Evolutionary conservation across 2,329 filamentous ascomycete species (phyloP).

Genomic region (Cercospora nicotianae): DNA sequence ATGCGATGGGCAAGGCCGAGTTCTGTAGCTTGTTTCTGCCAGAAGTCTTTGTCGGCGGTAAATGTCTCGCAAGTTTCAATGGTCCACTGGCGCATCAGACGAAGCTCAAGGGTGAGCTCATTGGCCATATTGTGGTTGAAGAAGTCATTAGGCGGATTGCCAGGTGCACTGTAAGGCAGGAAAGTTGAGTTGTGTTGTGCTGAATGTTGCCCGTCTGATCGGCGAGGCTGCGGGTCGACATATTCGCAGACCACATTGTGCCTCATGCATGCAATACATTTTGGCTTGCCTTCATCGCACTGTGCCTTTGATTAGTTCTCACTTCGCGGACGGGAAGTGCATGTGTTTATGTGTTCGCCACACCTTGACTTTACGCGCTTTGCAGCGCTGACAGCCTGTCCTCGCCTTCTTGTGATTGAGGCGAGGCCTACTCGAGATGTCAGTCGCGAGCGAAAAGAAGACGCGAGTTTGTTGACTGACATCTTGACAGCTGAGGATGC

Average conservation of each 20-base stretch:
- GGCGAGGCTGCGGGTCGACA: conserved; percentile 23
- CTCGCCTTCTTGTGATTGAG: conserved; percentile 29
- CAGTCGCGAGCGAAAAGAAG: not conserved
- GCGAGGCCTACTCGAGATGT: conserved; percentile 23
- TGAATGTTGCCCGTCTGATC: conserved; percentile 11
- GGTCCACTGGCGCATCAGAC: conserved; percentile 34
- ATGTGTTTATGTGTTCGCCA: not conserved
- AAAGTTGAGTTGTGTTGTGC: not conserved
- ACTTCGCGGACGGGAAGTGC: not conserved
- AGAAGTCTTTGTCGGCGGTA: conserved; percentile 30
- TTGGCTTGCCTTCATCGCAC: conserved; percentile 31
- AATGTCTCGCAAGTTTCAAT: conserved; percentile 28
- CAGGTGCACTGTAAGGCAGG: not conserved
- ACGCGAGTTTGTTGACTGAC: not conserved
- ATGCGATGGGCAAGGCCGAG: conserved; percentile 30
- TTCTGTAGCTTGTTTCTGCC: conserved; percentile 30
- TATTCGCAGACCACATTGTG: conserved; percentile 33
- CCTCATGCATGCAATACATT: conserved; percentile 28
- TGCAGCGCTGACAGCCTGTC: conserved; percentile 30
- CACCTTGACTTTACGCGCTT: conserved; percentile 31
- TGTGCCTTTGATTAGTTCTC: not conserved
- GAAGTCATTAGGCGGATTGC: not conserved
- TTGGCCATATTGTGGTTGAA: not conserved
- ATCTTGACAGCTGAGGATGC: not conserved
- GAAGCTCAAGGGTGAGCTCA: conserved; percentile 28